Percentiles rank a stretch among this genome's conserved stretches.
Conservation (phyloP, 805 yeast genomes). For the Lachancea sp. region DNA sequence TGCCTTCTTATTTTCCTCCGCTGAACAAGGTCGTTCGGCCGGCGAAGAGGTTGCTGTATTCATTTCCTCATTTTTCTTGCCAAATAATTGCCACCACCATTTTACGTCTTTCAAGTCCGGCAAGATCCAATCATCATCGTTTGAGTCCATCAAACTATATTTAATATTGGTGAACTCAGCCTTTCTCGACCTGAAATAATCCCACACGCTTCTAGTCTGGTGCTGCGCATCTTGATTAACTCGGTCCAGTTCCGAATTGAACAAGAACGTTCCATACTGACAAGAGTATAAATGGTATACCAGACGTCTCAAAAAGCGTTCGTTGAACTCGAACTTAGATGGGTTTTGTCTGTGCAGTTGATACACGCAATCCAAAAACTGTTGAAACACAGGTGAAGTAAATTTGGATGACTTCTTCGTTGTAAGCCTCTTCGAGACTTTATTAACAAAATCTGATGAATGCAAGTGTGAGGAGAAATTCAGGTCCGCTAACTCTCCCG, state of each 20-base stretch:
- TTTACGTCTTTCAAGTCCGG: conserved; percentile 45
- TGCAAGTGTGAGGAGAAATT: conserved; percentile 1
- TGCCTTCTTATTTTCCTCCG: conserved; percentile 7
- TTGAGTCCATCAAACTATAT: conserved; percentile 28
- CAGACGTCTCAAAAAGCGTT: conserved; percentile 74
- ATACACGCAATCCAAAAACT: conserved; percentile 83
- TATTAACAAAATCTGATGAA: conserved; percentile 37
- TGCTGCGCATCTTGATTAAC: conserved; percentile 36
- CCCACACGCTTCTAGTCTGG: conserved; percentile 82
- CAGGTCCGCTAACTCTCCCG: conserved; percentile 7
- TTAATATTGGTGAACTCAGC: conserved; percentile 57
- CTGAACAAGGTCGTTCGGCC: conserved; percentile 1
- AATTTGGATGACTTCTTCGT: conserved; percentile 41
- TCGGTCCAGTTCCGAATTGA: conserved; percentile 65
- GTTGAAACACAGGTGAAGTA: conserved; percentile 91
- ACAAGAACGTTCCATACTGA: conserved; percentile 87
- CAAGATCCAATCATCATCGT: conserved; percentile 40
- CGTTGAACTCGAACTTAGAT: conserved; percentile 73
- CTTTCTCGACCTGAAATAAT: conserved; percentile 74
- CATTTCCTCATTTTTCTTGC: conserved; percentile 66
- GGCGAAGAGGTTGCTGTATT: conserved; percentile 27
- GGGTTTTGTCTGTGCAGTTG: conserved; percentile 74
- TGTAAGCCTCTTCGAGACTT: conserved; percentile 46
- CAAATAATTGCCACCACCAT: conserved; percentile 89
- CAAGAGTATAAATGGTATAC: conserved; percentile 88